Evolutionary conservation across 2,329 filamentous ascomycete species (phyloP).

Genomic region (Karstenula rhodostoma): DNA sequence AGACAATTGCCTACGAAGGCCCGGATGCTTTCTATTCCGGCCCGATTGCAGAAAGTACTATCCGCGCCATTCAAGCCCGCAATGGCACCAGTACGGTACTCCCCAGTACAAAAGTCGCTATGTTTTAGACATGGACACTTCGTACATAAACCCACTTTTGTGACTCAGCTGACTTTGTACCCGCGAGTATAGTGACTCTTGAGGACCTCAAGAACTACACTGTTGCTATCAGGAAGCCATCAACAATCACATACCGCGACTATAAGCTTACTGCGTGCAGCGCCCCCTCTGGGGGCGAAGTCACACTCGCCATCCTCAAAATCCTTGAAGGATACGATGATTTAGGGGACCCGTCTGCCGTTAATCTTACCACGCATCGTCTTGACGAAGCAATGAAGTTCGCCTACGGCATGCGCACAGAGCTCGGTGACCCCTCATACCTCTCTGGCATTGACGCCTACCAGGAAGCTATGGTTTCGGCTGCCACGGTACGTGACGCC

Average conservation of each 20-base stretch:
- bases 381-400: conserved; percentile 91
- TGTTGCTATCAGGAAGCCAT: conserved; percentile 68
- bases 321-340: conserved; percentile 78
- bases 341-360: conserved; percentile 64
- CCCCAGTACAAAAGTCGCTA: too few species aligned
- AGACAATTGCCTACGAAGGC: conserved; percentile 77
- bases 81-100: too few species aligned
- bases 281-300: conserved; percentile 79
- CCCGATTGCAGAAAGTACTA: conserved; percentile 75
- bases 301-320: conserved; percentile 80
- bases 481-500: conserved; percentile 52
- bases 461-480: conserved; percentile 72
- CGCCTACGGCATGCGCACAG: conserved; percentile 78
- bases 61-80: conserved; percentile 69
- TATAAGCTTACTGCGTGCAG: conserved; percentile 74
- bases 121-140: too few species aligned
- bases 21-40: conserved; percentile 78
- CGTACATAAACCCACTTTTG: too few species aligned
- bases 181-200: too few species aligned
- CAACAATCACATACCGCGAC: conserved; percentile 65
- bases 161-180: too few species aligned
- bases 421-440: conserved; percentile 83
- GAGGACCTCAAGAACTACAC: conserved; percentile 79
- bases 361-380: conserved; percentile 79
- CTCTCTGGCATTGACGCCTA: conserved; percentile 69